phyloP scores from a whole-genome alignment of 192 early-diverging fungal genomes.

The Linnemannia exigua region DNA sequence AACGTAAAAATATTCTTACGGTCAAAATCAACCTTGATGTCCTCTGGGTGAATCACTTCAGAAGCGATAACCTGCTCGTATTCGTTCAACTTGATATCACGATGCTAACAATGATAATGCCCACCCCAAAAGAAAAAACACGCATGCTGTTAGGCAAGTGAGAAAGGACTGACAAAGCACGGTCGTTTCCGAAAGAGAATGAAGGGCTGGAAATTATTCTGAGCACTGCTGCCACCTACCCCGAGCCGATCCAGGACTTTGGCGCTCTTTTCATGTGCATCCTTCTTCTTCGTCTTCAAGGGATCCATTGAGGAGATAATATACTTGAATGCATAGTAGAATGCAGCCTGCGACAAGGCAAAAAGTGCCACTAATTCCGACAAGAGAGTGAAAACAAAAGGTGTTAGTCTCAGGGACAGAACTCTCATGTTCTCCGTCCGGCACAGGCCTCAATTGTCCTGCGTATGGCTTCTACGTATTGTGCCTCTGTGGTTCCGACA shows the following conservation, averaged over 20 bases:
- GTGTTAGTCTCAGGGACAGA: not conserved
- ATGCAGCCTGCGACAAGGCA: slow-evolving; percentile 89
- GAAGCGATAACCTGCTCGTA: slow-evolving; percentile 95
- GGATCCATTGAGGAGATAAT: slow-evolving; percentile 84
- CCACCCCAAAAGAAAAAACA: not conserved
- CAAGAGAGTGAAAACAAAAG: not conserved
- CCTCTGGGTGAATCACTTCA: slow-evolving; percentile 95
- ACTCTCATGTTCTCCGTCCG: too few species aligned
- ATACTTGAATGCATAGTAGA: slow-evolving; percentile 91
- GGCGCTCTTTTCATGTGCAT: slow-evolving; percentile 82
- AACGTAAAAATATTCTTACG: slow-evolving; percentile 62
- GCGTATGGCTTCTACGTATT: too few species aligned
- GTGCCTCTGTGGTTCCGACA: too few species aligned
- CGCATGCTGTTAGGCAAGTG: not conserved
- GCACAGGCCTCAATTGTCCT: not conserved
- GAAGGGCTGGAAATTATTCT: not conserved
- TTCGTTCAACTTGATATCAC: slow-evolving; percentile 85
- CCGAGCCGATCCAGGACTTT: slow-evolving; percentile 78
- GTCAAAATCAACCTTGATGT: slow-evolving; percentile 87
- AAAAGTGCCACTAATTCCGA: slow-evolving; percentile 74
- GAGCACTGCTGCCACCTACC: slow-evolving; percentile 57
- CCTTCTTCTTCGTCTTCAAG: slow-evolving; percentile 75
- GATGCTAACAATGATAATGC: slow-evolving; percentile 18
- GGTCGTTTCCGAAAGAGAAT: not conserved
- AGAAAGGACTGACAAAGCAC: not conserved